These are phyloP conservation scores for Pseudotulostoma volvatum DNA, from an alignment of 495 filamentous ascomycete genomes.

Conservation along the genomic window DNA sequence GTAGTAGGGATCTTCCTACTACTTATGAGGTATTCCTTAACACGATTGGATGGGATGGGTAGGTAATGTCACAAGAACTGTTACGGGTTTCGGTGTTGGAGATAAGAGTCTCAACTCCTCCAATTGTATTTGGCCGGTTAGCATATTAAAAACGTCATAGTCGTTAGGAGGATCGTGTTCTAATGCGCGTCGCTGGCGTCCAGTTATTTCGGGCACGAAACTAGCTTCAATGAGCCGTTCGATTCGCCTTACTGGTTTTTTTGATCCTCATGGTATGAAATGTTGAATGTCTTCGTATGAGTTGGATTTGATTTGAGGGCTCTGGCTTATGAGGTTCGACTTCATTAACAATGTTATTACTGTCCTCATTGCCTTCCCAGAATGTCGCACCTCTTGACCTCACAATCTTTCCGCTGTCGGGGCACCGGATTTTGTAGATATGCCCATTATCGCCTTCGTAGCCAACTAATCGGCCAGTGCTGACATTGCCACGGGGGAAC, in stretches of 20 bases:
- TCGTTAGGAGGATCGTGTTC: not conserved
- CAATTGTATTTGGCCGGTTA: not conserved
- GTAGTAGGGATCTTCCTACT: too few relatives aligned
- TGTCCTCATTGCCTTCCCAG: slow-evolving; percentile 1
- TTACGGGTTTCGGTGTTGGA: not conserved
- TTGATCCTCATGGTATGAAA: not conserved
- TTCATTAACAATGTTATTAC: not conserved
- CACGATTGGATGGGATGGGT: too few relatives aligned
- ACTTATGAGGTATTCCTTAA: too few relatives aligned
- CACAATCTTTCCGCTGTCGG: not conserved
- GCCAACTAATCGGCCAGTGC: slow-evolving; percentile 1
- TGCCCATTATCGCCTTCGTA: slow-evolving; percentile 2
- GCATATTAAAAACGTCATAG: not conserved
- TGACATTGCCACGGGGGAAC: not conserved
- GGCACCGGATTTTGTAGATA: slow-evolving; percentile 1
- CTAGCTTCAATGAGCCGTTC: not conserved
- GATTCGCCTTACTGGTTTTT: not conserved
- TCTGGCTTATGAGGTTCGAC: not conserved
- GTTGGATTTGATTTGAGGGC: not conserved
- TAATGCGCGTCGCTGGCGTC: not conserved
- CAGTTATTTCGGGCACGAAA: not conserved
- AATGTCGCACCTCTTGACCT: slow-evolving; percentile 1
- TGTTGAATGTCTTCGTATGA: not conserved
- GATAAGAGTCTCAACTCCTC: not conserved
- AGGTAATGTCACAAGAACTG: too few relatives aligned